These are phyloP conservation scores for Yarrowia porcina DNA, from an alignment of 805 yeast species.

Conservation along the genomic window DNA sequence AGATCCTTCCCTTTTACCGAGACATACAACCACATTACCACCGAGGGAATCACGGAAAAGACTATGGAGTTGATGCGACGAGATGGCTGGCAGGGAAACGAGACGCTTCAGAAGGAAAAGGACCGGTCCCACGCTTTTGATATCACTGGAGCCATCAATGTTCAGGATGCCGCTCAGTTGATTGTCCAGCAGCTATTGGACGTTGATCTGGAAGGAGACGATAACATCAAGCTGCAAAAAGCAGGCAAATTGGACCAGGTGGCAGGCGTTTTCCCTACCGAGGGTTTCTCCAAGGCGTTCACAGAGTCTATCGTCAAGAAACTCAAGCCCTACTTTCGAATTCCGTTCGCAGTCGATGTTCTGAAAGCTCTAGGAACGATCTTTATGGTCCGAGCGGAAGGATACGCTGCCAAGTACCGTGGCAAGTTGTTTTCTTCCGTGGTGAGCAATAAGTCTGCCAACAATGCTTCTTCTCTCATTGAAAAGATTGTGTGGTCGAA, in stretches of 20 bases:
- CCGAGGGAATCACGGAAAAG: constrained; percentile 18
- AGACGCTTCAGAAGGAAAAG: constrained; percentile 1
- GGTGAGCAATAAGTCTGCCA: neutral
- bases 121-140: neutral
- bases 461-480: neutral
- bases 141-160: constrained; percentile 2
- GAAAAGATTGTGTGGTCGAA: neutral
- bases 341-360: constrained; percentile 17
- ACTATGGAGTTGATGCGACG: constrained; percentile 4
- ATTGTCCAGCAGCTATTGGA: constrained; percentile 5
- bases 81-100: constrained; percentile 6
- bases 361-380: constrained; percentile 14
- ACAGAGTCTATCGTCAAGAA: neutral
- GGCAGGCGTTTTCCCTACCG: constrained; percentile 1
- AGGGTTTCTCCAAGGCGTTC: neutral
- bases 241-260: constrained; percentile 10
- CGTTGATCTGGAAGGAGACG: constrained; percentile 23
- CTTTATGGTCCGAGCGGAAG: constrained; percentile 1
- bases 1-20: constrained; percentile 3
- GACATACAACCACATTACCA: neutral
- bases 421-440: neutral
- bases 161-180: neutral
- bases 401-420: constrained; percentile 5
- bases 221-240: constrained; percentile 15
- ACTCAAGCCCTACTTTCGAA: constrained; percentile 7